A percentile compares a stretch with the other conserved stretches of the same genome.
phyloP scores from a whole-genome alignment of 2,329 filamentous ascomycete species.

The Botrytis sinoallii region DNA sequence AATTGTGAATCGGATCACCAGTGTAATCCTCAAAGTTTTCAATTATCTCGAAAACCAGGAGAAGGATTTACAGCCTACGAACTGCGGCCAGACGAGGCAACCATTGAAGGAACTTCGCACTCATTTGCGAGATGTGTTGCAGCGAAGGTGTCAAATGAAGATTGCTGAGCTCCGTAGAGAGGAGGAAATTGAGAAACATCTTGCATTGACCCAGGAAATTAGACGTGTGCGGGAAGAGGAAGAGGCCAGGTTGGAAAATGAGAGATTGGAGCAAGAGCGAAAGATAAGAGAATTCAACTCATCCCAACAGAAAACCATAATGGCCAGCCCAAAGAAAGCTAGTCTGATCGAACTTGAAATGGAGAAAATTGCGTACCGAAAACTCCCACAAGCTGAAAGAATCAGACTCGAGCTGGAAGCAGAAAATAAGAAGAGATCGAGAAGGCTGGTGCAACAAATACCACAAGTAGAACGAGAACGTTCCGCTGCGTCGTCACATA shows the following conservation, averaged over 20 bases:
- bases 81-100: not conserved
- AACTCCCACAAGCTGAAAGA: not conserved
- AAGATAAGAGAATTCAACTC: not conserved
- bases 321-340: not conserved
- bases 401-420: not conserved
- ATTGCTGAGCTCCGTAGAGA: not conserved
- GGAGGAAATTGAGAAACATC: not conserved
- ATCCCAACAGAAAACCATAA: not conserved
- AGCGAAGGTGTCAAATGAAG: not conserved
- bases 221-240: not conserved
- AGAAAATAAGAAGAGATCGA: conserved; percentile 16
- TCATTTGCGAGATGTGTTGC: not conserved
- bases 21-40: not conserved
- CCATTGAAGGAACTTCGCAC: not conserved
- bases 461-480: conserved; percentile 24
- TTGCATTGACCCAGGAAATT: not conserved
- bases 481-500: not conserved
- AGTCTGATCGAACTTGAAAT: not conserved
- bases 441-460: conserved; percentile 15
- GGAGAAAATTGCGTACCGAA: not conserved
- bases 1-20: not conserved
- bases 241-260: not conserved
- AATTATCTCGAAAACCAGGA: not conserved
- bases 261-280: not conserved
- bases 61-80: not conserved